These are phyloP conservation scores for Metschnikowia similis DNA, from an alignment of 805 yeast genomes.

Conservation along the genomic window DNA sequence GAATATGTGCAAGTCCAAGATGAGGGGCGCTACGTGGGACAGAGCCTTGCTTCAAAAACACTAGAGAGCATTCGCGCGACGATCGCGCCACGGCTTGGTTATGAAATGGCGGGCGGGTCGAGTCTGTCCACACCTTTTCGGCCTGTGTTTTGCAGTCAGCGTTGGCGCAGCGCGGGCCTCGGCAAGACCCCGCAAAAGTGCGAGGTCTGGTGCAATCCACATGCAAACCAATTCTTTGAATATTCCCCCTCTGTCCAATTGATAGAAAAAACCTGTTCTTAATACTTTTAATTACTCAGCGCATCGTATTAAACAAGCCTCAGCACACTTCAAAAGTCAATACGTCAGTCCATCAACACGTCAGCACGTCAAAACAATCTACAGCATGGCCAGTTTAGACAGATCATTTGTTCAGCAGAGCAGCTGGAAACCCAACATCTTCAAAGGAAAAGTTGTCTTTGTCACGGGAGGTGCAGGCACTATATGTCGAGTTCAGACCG, in stretches of 20 bases:
- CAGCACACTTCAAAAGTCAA: too few relatives aligned
- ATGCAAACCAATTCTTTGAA: neutral
- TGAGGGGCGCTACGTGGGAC: too few relatives aligned
- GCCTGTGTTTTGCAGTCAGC: neutral
- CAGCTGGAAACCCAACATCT: slow-evolving; percentile 56
- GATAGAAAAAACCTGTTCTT: too few relatives aligned
- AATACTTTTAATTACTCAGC: too few relatives aligned
- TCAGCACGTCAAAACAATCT: neutral
- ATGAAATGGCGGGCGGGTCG: too few relatives aligned
- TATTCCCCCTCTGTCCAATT: too few relatives aligned
- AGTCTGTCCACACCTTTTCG: too few relatives aligned
- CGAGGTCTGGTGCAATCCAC: neutral
- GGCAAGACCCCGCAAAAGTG: slow-evolving; percentile 2
- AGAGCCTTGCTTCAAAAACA: too few relatives aligned
- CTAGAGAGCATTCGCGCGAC: too few relatives aligned
- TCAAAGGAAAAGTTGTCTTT: slow-evolving; percentile 80
- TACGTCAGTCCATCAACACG: too few relatives aligned
- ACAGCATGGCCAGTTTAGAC: slow-evolving; percentile 28
- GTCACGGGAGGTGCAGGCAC: slow-evolving; percentile 97
- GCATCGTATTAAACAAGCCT: too few relatives aligned
- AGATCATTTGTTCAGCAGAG: slow-evolving; percentile 26
- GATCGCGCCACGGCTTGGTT: too few relatives aligned
- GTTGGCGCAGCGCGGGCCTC: slow-evolving; percentile 1
- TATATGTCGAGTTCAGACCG: slow-evolving; percentile 87
- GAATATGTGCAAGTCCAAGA: neutral